Percentiles rank a stretch among this genome's conserved stretches.
phyloP scores from a whole-genome alignment of 768 basidiomycete genomes.

The Termitomyces sp. region DNA sequence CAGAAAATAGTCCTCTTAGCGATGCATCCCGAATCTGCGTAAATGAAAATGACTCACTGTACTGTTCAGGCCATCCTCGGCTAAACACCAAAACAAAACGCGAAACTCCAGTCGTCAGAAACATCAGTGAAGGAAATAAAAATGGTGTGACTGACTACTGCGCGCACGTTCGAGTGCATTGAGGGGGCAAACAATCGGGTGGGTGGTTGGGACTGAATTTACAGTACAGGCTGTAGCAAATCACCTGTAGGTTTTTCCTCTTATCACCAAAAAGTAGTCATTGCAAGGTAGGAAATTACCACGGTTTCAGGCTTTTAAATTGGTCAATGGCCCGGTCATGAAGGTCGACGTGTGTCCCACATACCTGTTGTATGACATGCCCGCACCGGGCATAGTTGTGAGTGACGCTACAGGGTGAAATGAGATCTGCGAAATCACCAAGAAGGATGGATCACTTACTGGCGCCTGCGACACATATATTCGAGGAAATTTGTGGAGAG shows the following conservation, averaged over 20 bases:
- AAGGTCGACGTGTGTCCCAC: background rate
- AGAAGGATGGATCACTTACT: background rate
- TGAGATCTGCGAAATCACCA: background rate
- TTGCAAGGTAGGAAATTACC: background rate
- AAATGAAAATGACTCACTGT: slow-evolving; percentile 27
- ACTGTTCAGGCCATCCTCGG: slow-evolving; percentile 46
- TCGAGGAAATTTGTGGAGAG: background rate
- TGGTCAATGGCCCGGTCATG: background rate
- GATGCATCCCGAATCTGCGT: background rate
- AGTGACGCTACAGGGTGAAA: background rate
- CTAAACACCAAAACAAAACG: slow-evolving; percentile 16
- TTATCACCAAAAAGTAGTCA: background rate
- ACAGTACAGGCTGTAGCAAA: slow-evolving; percentile 32
- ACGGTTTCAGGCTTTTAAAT: background rate
- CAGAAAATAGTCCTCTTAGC: background rate
- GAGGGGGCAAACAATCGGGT: no score
- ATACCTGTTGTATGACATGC: background rate
- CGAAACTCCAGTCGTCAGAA: background rate
- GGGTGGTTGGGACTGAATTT: no score
- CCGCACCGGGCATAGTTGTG: background rate
- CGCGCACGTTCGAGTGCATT: slow-evolving; percentile 25
- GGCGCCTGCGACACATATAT: slow-evolving; percentile 1
- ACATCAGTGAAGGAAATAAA: background rate
- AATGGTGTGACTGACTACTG: slow-evolving; percentile 40
- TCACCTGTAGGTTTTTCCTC: background rate